Evolutionary conservation across 2,329 filamentous ascomycete species (phyloP).

Genomic region (Aaosphaeria pasadenensis): DNA sequence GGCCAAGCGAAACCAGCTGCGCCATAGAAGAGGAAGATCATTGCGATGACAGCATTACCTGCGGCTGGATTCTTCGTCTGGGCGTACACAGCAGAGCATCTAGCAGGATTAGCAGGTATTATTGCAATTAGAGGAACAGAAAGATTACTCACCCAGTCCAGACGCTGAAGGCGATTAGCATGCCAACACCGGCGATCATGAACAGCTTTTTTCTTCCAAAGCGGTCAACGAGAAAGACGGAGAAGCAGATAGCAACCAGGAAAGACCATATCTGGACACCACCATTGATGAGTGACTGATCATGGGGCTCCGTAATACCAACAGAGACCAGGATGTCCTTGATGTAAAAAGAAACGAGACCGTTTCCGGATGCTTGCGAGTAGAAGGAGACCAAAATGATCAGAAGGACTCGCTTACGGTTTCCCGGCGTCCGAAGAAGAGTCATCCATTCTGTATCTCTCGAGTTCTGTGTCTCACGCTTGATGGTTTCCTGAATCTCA

Average conservation of each 20-base stretch:
- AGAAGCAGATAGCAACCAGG: conserved; percentile 24
- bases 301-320: conserved; percentile 30
- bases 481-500: neutral
- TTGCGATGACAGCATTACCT: conserved; percentile 1
- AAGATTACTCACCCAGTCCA: conserved; percentile 23
- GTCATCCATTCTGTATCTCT: neutral
- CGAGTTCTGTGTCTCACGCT: neutral
- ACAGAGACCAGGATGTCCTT: conserved; percentile 34
- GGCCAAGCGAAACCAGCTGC: conserved; percentile 26
- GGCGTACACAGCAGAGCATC: conserved; percentile 19
- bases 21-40: conserved; percentile 1
- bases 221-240: conserved; percentile 39
- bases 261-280: conserved; percentile 41
- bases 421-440: neutral
- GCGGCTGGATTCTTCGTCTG: neutral
- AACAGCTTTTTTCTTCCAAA: conserved; percentile 43
- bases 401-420: conserved; percentile 28
- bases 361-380: conserved; percentile 37
- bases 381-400: conserved; percentile 31
- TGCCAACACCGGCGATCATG: conserved; percentile 39
- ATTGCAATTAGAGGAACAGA: neutral
- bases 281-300: conserved; percentile 37
- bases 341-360: conserved; percentile 37
- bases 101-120: conserved; percentile 33
- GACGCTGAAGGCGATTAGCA: conserved; percentile 42